Base-by-base conservation (phyloP, 1,139 yeast species). In the Meyerozyma elateridarum region DNA sequence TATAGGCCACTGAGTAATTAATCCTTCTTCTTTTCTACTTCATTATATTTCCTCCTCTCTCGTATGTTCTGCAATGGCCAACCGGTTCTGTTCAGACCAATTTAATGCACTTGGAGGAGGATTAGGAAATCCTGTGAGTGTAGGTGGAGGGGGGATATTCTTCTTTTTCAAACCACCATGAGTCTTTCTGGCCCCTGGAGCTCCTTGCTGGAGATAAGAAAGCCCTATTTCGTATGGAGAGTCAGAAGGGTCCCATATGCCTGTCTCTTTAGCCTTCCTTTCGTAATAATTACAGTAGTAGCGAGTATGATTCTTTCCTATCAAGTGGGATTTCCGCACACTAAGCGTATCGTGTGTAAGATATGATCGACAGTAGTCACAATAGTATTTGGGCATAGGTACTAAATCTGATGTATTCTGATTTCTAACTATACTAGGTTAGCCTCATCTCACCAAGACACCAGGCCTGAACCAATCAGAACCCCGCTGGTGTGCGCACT, bases 341-440 rank as follows among this genome's bases (percentile, higher is more conserved):
- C 94, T 83, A 52, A 79, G 67, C 19, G 95, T 83, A 57, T 87
- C 96, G 52, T 88, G 96, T 2, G 96, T 88, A 38, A 88, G 65
- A 48, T 83, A 82, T 15, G 89, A 77, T 57, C 79, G 80, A 54
- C 96, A 88, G 52, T 87, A 88, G 48, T 84, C 94, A 59, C 96
- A 88, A 58, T 81, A 84, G 55, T 80, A 83, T 45, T 70, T 73
- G 5, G 75, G 73, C 78, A 72, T 71, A 25, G 20, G 14, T 19
- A 8, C 17, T 5, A 32, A 6, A 9, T n/a, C n/a, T n/a, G n/a
- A n/a, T n/a, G n/a, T n/a, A n/a, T n/a, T n/a, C n/a, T n/a, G n/a
- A n/a, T n/a, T n/a, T n/a, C n/a, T n/a, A n/a, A n/a, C n/a, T n/a
- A n/a, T n/a, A n/a, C n/a, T n/a, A n/a, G n/a, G n/a, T n/a, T n/a